Base-by-base conservation (phyloP, 2,329 filamentous ascomycete species). In the Aspergillus pseudonomiae region DNA sequence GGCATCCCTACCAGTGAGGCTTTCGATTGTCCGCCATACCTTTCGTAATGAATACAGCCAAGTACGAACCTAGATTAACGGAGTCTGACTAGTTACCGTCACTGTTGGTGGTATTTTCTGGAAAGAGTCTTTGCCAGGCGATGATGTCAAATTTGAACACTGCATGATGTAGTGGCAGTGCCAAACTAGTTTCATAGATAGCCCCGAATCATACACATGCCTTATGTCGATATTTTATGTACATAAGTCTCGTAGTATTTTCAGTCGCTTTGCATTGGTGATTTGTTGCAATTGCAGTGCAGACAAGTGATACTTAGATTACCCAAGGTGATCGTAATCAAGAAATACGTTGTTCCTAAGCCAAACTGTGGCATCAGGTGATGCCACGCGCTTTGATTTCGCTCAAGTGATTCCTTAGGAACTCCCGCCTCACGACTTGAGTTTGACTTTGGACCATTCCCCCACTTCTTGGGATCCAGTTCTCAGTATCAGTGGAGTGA, bases 1-100 rank as follows among this genome's bases (percentile, higher is more conserved):
- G 76, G 62, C 79, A 82, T 63, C 81, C 79, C 80, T 79, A 82
- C 65, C 79, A 82, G 59, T 79, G 76, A 55, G 67, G 72, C 50
- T 67, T 69, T 41, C 26, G 53, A 55, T 59, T 28, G 12, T 59
- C 24, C 21, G 46, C 41, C 55, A 64, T 41, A 6, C 6, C 16
- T 7, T 41, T 1, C 36, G 36, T 6, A 12, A 19, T 19, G 57
- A 24, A 24, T 24, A 24, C 4, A 11, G 12, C 10, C 43, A 12
- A 24, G 43, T 5, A 12, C 3, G 43, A 24, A 6, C 21, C 24
- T n/a, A 6, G 4, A 5, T 12, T 14, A n/a, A 21, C 43, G 10
- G n/a, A 24, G 24, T 24, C n/a, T 12, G n/a, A 24, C 12, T 24
- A 16, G 16, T 14, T 41, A 9, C 6, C 7, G 16, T 16, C 6